These are phyloP conservation scores for Pseudotsuga menziesii DNA, from an alignment of 75 land plant genomes.

Conservation along the genomic window DNA sequence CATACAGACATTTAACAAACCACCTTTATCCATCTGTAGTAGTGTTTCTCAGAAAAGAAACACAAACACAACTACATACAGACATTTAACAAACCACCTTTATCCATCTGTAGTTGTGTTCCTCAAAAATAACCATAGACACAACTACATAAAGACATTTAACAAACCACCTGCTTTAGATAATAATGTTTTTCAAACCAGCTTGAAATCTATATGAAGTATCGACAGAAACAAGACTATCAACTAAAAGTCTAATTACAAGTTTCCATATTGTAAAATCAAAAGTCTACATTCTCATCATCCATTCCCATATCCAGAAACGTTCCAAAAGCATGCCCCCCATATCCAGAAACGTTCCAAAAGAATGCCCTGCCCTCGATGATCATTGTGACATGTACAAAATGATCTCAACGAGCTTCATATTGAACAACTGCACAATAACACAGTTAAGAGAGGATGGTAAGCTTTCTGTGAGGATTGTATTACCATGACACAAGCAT, in stretches of 20 bases:
- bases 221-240: background rate
- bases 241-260: background rate
- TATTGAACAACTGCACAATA: constrained; percentile 8
- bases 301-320: background rate
- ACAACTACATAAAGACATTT: background rate
- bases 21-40: background rate
- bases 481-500: background rate
- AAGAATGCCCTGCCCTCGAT: background rate
- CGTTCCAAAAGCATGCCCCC: background rate
- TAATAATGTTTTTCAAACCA: background rate
- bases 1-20: background rate
- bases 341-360: background rate
- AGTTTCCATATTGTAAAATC: background rate
- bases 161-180: background rate
- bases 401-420: constrained; percentile 4
- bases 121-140: background rate
- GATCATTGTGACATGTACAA: background rate
- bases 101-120: background rate
- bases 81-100: background rate
- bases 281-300: background rate
- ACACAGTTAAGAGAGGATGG: background rate
- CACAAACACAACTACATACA: background rate
- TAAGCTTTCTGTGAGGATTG: background rate
- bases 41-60: background rate
- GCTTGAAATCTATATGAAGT: no score